A percentile compares a stretch with the other conserved stretches of the same genome.
phyloP scores from a whole-genome alignment of 306 rosid species.

The Trifolium dubium region DNA sequence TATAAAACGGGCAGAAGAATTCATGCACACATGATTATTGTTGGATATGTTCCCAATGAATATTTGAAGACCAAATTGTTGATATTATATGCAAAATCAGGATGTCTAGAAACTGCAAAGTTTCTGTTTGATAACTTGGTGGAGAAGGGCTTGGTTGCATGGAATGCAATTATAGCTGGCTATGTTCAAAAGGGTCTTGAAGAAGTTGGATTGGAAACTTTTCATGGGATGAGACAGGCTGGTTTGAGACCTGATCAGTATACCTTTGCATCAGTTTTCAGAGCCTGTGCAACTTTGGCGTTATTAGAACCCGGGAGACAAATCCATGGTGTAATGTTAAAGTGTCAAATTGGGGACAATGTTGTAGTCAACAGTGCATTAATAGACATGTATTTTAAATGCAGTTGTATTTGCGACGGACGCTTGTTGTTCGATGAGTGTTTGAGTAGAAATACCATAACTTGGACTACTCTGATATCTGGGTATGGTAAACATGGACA shows the following conservation, averaged over 20 bases:
- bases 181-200: constrained; percentile 63
- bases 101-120: constrained; percentile 60
- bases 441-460: constrained; percentile 62
- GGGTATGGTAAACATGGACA: constrained; percentile 82
- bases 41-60: constrained; percentile 61
- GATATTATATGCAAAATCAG: constrained; percentile 68
- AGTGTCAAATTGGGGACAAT: constrained; percentile 64
- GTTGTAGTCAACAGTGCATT: constrained; percentile 69
- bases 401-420: constrained; percentile 68
- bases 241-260: constrained; percentile 76
- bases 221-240: constrained; percentile 64
- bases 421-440: constrained; percentile 58
- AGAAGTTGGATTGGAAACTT: constrained; percentile 62
- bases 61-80: constrained; percentile 66
- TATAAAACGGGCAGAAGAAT: constrained; percentile 62
- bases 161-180: constrained; percentile 75
- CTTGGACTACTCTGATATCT: constrained; percentile 75
- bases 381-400: constrained; percentile 79
- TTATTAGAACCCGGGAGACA: constrained; percentile 71
- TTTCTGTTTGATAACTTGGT: constrained; percentile 54
- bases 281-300: constrained; percentile 76
- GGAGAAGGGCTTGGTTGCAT: constrained; percentile 59
- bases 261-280: constrained; percentile 76
- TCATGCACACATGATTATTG: constrained; percentile 63
- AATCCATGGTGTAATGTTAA: constrained; percentile 64